A percentile compares a stretch with the other conserved stretches of the same genome.
Conservation (phyloP, 2,329 filamentous ascomycete species). For the Fusarium odoratissimum region DNA sequence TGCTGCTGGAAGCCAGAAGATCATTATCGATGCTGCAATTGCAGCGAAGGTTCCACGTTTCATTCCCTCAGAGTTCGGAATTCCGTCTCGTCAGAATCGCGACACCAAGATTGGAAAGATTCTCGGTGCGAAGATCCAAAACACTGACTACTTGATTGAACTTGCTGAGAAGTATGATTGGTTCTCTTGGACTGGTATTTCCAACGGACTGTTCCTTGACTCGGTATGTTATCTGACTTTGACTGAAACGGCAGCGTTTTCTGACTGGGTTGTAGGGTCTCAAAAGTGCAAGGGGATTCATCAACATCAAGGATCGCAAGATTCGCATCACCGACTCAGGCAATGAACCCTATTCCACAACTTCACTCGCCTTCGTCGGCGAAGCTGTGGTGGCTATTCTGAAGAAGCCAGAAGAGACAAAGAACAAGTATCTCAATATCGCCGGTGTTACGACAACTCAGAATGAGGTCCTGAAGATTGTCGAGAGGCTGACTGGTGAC, state of each 20-base stretch:
- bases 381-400: conserved; percentile 5
- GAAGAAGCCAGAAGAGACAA: neutral
- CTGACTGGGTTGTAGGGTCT: neutral
- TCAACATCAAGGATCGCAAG: conserved; percentile 4
- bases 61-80: conserved; percentile 11
- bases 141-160: conserved; percentile 18
- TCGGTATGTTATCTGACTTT: neutral
- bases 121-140: neutral
- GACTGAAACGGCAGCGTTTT: rapidly evolving
- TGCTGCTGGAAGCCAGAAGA: neutral
- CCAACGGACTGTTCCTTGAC: conserved; percentile 3
- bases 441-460: conserved; percentile 14
- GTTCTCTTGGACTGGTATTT: conserved; percentile 10
- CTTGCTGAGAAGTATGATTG: conserved; percentile 11
- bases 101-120: conserved; percentile 6
- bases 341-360: conserved; percentile 8
- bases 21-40: conserved; percentile 1
- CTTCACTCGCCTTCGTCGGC: neutral
- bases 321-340: conserved; percentile 18
- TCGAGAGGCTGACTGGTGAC: neutral
- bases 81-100: conserved; percentile 5
- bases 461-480: neutral
- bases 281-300: neutral
- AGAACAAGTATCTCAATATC: conserved; percentile 5
- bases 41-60: neutral